Base-by-base conservation (phyloP, 75 land plant species). In the Azolla pinnata region DNA sequence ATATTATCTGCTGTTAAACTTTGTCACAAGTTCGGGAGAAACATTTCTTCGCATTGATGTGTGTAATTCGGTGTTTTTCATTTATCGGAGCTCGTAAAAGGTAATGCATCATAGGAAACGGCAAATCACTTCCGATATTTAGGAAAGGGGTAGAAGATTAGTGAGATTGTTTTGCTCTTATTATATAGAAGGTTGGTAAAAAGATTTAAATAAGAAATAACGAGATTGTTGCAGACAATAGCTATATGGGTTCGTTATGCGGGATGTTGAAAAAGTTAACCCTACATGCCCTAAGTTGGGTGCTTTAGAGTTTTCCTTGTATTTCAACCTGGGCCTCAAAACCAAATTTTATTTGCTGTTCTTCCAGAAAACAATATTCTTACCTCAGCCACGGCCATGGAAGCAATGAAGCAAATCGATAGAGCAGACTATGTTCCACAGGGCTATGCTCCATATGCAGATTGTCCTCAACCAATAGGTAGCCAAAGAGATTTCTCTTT, bases 391-490 rank as follows among this genome's bases (percentile, higher is more conserved):
- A 63, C 42, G 33, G 79, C 67, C 1, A 77, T 66, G 0, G 54
- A 54, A 23, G 76, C 73, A 34, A 67, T 76, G 79, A 18, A 33
- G 14, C 47, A 72, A 33, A 56, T 76, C 30, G 79, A 76, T 50
- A 63, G 79, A 29, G 77, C 63, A 46, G 63, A 65, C 20, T 76
- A 67, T 56, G 77, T 76, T 53, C 52, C 65, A 31, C 50, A 54
- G 4, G 54, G 32, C 16, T 54, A 31, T 34, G 20, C 34, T 30
- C 57, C 79, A 24, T 76, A 76, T 56, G 31, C 52, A 27, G 79
- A 76, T 49, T 33, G 64, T 34, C 79, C 79, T 33, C 69, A 71
- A 47, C 66, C 63, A 16, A 76, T 76, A 71, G 75, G 75, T 73
- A n/a, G n/a, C n/a, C n/a, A n/a, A n/a, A n/a, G n/a, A n/a, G n/a